Base-by-base conservation (phyloP, 192 early-diverging fungal genomes). In the Dimargaris cristalligena region DNA sequence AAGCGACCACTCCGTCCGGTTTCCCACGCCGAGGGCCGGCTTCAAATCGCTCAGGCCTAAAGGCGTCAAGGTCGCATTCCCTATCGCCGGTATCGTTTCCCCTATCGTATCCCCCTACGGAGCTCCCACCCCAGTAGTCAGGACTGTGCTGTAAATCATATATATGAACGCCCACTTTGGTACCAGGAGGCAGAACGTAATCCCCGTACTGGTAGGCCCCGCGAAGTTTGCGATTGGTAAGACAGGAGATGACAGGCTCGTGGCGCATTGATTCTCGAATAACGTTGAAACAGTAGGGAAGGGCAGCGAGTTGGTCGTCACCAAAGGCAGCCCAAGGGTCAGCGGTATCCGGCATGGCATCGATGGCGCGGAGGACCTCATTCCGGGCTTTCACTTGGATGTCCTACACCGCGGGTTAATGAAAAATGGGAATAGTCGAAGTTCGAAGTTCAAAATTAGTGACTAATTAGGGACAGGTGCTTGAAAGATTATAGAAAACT, bases 91-190 rank as follows among this genome's bases (percentile, higher is more conserved):
- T n/a, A n/a, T n/a, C n/a, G n/a, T n/a, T n/a, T n/a, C n/a, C n/a
- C n/a, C n/a, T n/a, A n/a, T n/a, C n/a, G n/a, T n/a, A n/a, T n/a
- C n/a, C n/a, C n/a, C n/a, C n/a, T n/a, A n/a, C n/a, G n/a, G n/a
- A n/a, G n/a, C n/a, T n/a, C n/a, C n/a, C n/a, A n/a, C n/a, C 30
- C 20, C 25, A 52, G 30, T 29, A 1, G 16, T 2, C 30, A 16
- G 50, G 50, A 52, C 8, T 25, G 23, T 52, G 50, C 22, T 52
- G 50, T 30, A 29, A 11, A 2, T 23, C 50, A 8, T 9, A 52
- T 25, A 52, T 52, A 52, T 52, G 50, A 26, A 52, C 20, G 23
- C 50, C 50, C 50, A 52, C 28, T 26, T 52, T 52, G 6, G 50
- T 23, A 8, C 50, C 50, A 3, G 23, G 0, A 30, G 50, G 50